phyloP scores from a whole-genome alignment of 441 rosid species.

The Caryocar brasiliense region DNA sequence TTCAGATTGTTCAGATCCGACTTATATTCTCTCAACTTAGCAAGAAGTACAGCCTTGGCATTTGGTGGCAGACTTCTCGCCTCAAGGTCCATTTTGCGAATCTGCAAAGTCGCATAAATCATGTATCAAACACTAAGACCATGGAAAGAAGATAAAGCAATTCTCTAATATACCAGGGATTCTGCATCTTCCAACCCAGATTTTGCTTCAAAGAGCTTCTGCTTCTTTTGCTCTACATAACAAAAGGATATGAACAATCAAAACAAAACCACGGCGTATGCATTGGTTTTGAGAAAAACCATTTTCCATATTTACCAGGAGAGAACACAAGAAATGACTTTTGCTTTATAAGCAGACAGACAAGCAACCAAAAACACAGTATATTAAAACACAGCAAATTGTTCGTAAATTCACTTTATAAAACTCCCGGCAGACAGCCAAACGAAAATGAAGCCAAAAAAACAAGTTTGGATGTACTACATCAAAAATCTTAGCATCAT shows the following conservation, averaged over 20 bases:
- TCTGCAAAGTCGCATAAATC: constrained; percentile 27
- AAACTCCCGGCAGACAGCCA: too few relatives aligned
- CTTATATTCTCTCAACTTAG: constrained; percentile 83
- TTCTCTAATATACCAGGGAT: constrained; percentile 41
- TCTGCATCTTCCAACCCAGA: constrained; percentile 76
- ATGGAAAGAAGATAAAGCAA: background rate
- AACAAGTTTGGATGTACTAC: too few relatives aligned
- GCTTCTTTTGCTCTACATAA: constrained; percentile 79
- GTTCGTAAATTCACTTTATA: too few relatives aligned
- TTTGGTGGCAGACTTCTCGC: constrained; percentile 87
- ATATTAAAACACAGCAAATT: too few relatives aligned
- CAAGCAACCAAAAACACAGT: too few relatives aligned
- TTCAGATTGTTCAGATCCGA: constrained; percentile 93
- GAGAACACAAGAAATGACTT: too few relatives aligned
- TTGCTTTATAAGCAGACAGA: too few relatives aligned
- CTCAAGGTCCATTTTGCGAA: constrained; percentile 92
- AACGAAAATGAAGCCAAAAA: too few relatives aligned
- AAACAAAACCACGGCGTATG: background rate
- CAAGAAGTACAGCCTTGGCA: constrained; percentile 70
- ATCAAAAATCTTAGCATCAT: too few relatives aligned
- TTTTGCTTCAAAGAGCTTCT: constrained; percentile 61
- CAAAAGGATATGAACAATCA: background rate
- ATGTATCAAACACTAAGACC: background rate
- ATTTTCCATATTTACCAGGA: too few relatives aligned
- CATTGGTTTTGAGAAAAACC: background rate